These are phyloP conservation scores for Torulaspora indica DNA, from an alignment of 805 yeast genomes.

Conservation along the genomic window DNA sequence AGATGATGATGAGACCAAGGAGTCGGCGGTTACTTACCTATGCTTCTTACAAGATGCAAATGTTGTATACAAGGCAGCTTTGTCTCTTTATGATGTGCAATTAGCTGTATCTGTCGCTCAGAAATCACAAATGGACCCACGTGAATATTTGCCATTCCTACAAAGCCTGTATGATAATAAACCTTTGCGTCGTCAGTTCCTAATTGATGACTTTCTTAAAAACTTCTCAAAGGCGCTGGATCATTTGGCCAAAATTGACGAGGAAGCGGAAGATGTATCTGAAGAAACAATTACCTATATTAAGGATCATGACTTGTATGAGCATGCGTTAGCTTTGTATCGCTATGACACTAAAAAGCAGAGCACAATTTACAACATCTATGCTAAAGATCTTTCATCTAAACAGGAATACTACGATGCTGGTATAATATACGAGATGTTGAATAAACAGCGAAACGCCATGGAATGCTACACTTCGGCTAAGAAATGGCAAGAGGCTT, in stretches of 20 bases:
- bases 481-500: slow-evolving; percentile 81
- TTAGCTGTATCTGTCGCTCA: slow-evolving; percentile 84
- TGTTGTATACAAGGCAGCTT: slow-evolving; percentile 68
- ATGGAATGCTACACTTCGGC: slow-evolving; percentile 64
- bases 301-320: slow-evolving; percentile 62
- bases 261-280: slow-evolving; percentile 35
- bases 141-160: slow-evolving; percentile 89
- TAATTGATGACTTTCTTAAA: slow-evolving; percentile 75
- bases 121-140: slow-evolving; percentile 96
- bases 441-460: slow-evolving; percentile 55
- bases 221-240: slow-evolving; percentile 62
- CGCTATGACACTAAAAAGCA: slow-evolving; percentile 53
- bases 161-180: slow-evolving; percentile 69
- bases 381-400: slow-evolving; percentile 58
- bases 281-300: slow-evolving; percentile 67
- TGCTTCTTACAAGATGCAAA: slow-evolving; percentile 91
- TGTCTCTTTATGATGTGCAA: slow-evolving; percentile 77
- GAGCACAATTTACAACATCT: slow-evolving; percentile 49
- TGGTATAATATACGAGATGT: slow-evolving; percentile 69
- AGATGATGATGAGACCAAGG: slow-evolving; percentile 47
- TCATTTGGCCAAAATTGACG: slow-evolving; percentile 51
- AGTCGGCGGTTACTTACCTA: slow-evolving; percentile 69
- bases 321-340: slow-evolving; percentile 60
- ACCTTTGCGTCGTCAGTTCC: slow-evolving; percentile 61
- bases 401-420: slow-evolving; percentile 65